These are phyloP conservation scores for Clarireedia homoeocarpa DNA, from an alignment of 2,329 filamentous ascomycete genomes.

Conservation along the genomic window DNA sequence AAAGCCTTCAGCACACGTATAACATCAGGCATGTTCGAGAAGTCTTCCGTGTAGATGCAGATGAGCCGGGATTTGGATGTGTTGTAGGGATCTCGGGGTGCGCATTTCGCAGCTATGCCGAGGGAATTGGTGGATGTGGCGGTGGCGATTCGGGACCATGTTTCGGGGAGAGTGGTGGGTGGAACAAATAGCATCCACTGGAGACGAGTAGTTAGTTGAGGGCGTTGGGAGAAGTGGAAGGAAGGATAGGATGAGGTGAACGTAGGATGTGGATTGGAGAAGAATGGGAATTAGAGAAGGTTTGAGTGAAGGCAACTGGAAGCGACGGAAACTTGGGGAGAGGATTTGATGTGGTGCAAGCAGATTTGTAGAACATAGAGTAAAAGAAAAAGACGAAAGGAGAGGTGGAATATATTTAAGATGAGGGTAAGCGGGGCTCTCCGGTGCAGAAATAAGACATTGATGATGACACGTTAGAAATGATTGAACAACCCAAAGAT, in stretches of 20 bases:
- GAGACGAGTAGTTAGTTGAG: constrained; percentile 39
- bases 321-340: background rate
- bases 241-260: background rate
- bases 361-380: too few relatives aligned
- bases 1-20: constrained; percentile 57
- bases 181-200: constrained; percentile 70
- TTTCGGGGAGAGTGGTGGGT: constrained; percentile 45
- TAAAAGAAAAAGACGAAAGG: too few relatives aligned
- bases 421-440: background rate
- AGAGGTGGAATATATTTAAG: too few relatives aligned
- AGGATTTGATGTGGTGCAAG: constrained; percentile 21
- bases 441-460: background rate
- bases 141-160: constrained; percentile 52
- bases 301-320: background rate
- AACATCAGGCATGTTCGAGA: constrained; percentile 60
- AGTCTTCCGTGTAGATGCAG: constrained; percentile 73
- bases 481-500: too few relatives aligned
- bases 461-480: too few relatives aligned
- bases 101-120: constrained; percentile 67
- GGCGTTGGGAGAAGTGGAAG: background rate
- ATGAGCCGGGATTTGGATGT: constrained; percentile 48
- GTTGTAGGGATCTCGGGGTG: constrained; percentile 37
- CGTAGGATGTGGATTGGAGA: background rate
- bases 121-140: constrained; percentile 64
- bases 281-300: background rate